Evolutionary conservation across 495 filamentous ascomycete species (phyloP).

Genomic region (Beverwykella pulmonaria): DNA sequence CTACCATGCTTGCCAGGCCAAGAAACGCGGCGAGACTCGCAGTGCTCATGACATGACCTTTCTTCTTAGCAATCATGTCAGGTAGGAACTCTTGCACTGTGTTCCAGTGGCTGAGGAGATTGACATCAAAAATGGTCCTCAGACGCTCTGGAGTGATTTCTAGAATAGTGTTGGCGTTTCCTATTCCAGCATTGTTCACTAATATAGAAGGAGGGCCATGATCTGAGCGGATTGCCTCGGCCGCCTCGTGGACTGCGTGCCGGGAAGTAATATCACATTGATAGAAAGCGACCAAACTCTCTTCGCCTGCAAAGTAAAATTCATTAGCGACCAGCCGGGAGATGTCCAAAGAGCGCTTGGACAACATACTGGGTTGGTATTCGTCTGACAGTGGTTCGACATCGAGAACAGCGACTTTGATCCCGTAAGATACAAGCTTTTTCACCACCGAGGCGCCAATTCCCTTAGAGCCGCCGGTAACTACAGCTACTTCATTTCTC

Average conservation of each 20-base stretch:
- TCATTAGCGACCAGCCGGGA: slow-evolving; percentile 12
- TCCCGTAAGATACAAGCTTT: slow-evolving; percentile 51
- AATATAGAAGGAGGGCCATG: slow-evolving; percentile 58
- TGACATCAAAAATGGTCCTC: slow-evolving; percentile 59
- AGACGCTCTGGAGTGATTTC: slow-evolving; percentile 52
- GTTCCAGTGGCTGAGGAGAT: slow-evolving; percentile 62
- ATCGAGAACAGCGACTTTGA: slow-evolving; percentile 53
- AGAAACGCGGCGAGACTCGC: slow-evolving; percentile 61
- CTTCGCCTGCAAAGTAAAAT: slow-evolving; percentile 5
- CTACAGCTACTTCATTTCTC: slow-evolving; percentile 56
- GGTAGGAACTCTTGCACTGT: slow-evolving; percentile 64
- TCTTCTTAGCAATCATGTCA: slow-evolving; percentile 60
- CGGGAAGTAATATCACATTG: slow-evolving; percentile 59
- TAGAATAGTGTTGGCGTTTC: slow-evolving; percentile 52
- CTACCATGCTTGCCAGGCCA: slow-evolving; percentile 52
- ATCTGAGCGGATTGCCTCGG: slow-evolving; percentile 50
- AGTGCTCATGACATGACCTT: slow-evolving; percentile 62
- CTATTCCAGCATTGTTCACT: slow-evolving; percentile 63
- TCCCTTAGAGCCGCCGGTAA: slow-evolving; percentile 62
- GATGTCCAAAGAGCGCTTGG: slow-evolving; percentile 1
- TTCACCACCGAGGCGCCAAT: slow-evolving; percentile 58
- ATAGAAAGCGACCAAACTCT: slow-evolving; percentile 41
- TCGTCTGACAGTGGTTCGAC: slow-evolving; percentile 31
- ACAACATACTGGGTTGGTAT: slow-evolving; percentile 16
- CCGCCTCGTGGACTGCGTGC: slow-evolving; percentile 50